These are phyloP conservation scores for Erysimum cheiranthoides DNA, from an alignment of 345 rosid species.

Conservation along the genomic window DNA sequence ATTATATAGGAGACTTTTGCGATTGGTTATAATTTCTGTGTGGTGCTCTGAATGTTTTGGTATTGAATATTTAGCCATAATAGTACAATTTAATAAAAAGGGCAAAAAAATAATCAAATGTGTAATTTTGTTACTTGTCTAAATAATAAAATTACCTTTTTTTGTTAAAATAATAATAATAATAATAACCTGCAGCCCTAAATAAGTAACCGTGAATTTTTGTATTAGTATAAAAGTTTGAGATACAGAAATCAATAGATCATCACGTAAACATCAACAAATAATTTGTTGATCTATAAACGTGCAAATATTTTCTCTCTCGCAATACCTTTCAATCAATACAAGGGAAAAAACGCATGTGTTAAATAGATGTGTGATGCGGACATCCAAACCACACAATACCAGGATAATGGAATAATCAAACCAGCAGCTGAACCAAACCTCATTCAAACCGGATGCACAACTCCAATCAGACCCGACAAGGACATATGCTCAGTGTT, in stretches of 20 bases:
- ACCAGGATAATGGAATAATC: too few species aligned
- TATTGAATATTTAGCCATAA: background rate
- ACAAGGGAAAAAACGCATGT: background rate
- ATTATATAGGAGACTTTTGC: conserved; percentile 6
- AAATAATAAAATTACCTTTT: too few species aligned
- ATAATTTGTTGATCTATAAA: background rate
- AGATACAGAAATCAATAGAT: background rate
- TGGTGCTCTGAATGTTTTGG: background rate
- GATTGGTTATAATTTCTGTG: background rate
- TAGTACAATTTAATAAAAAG: background rate
- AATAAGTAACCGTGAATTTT: background rate
- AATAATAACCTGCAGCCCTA: background rate
- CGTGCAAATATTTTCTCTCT: background rate
- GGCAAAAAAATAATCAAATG: background rate
- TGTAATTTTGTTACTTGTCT: background rate
- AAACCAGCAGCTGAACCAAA: too few species aligned
- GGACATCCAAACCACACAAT: too few species aligned
- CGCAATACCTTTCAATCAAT: background rate
- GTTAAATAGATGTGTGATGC: too few species aligned
- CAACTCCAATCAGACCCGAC: too few species aligned
- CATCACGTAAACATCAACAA: background rate
- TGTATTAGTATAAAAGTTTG: background rate
- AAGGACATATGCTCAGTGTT: too few species aligned
- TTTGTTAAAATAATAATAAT: too few species aligned
- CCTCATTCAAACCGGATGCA: too few species aligned